Conservation (phyloP, 371 early-diverging fungal genomes). For the Lichtheimia ornata region DNA sequence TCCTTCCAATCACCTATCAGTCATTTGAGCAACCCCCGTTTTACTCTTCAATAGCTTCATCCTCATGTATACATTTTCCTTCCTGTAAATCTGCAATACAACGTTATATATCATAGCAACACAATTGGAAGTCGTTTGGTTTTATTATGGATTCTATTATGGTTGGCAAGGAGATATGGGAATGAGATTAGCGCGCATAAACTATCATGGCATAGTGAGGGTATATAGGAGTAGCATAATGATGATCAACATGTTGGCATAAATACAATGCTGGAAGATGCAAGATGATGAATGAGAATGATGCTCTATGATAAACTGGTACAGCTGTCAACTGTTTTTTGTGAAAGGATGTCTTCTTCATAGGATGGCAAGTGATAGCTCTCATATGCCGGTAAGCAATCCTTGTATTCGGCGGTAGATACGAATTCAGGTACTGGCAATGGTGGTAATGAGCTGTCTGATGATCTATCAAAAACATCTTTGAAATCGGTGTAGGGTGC, state of each 20-base stretch:
- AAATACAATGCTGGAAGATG: not conserved
- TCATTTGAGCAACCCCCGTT: not conserved
- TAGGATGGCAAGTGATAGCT: slow-evolving; percentile 57
- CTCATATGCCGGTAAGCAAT: slow-evolving; percentile 30
- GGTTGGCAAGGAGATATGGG: too few relatives aligned
- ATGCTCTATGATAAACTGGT: not conserved
- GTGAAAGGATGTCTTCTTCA: slow-evolving; percentile 34
- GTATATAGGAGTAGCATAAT: not conserved
- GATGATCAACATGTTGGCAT: not conserved
- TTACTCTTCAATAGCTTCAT: not conserved
- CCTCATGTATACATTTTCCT: not conserved
- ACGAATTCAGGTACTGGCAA: slow-evolving; percentile 29
- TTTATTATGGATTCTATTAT: too few relatives aligned
- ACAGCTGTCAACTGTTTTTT: too few relatives aligned
- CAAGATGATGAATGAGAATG: not conserved
- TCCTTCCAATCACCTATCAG: not conserved
- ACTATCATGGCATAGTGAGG: not conserved
- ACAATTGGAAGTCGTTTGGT: not conserved
- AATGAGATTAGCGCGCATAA: not conserved
- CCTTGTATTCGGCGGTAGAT: slow-evolving; percentile 26
- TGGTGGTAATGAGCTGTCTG: slow-evolving; percentile 5
- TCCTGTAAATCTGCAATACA: not conserved
- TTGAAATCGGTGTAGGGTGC: slow-evolving; percentile 20
- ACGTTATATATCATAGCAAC: not conserved
- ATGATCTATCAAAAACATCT: slow-evolving; percentile 5